A percentile compares a stretch with the other conserved stretches of the same genome.
These are phyloP conservation scores for Monosporascus sp. DNA, from an alignment of 2,329 filamentous ascomycete species.

Conservation along the genomic window DNA sequence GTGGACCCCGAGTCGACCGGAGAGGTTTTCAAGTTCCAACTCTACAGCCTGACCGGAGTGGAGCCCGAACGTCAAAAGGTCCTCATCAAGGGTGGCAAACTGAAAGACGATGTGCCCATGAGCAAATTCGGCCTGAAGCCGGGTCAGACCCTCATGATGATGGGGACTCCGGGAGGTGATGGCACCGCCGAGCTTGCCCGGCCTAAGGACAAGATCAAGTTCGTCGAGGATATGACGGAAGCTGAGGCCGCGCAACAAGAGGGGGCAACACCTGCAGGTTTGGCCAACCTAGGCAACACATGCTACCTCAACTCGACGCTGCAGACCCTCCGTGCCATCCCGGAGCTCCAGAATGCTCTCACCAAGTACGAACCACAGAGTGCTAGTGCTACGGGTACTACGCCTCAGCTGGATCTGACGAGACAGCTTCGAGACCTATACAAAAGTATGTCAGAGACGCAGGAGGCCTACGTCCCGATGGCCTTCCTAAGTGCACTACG, in stretches of 20 bases:
- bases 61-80: slow-evolving; percentile 97
- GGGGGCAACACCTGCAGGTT: slow-evolving; percentile 79
- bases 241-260: slow-evolving; percentile 79
- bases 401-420: slow-evolving; percentile 65
- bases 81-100: slow-evolving; percentile 84
- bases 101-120: slow-evolving; percentile 92
- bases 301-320: slow-evolving; percentile 98
- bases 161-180: slow-evolving; percentile 76
- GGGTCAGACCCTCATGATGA: slow-evolving; percentile 88
- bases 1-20: slow-evolving; percentile 79
- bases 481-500: slow-evolving; percentile 79
- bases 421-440: slow-evolving; percentile 76
- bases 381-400: slow-evolving; percentile 14
- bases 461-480: slow-evolving; percentile 77
- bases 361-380: slow-evolving; percentile 43
- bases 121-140: slow-evolving; percentile 79
- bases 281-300: slow-evolving; percentile 92
- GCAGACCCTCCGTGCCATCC: slow-evolving; percentile 83
- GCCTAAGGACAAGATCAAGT: slow-evolving; percentile 78
- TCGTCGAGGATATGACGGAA: slow-evolving; percentile 96
- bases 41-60: slow-evolving; percentile 92
- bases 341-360: slow-evolving; percentile 81
- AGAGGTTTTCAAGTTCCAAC: slow-evolving; percentile 91
- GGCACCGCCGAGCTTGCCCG: slow-evolving; percentile 54
- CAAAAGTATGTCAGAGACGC: slow-evolving; percentile 82